Evolutionary conservation across 2,329 filamentous ascomycete species (phyloP), one percentile per base, ranked within the genome.

Genomic region (Fusarium chuoi): DNA sequence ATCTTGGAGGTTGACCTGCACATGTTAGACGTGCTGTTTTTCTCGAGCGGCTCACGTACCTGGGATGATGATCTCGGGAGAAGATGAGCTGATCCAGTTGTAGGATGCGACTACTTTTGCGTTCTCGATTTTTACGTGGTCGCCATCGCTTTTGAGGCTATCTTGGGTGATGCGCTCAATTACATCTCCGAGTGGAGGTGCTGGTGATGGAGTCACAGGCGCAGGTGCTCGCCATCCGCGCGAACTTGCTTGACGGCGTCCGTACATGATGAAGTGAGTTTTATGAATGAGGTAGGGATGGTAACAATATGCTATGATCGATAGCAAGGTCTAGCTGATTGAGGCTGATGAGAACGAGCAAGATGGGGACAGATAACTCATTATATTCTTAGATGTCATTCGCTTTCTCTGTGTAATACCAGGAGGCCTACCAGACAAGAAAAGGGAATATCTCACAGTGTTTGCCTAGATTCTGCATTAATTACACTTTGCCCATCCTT

Each of bases 41-140:
- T 20, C 6, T 24, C 5, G 18, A 22, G 13, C 6, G 6, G 2
- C 9, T 6, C 1, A 60, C 62, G 3, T 77, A 68, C 86, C 86
- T 26, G 86, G 86, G 26, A 87, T 80, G 28, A 81, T 80, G 66
- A 88, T 87, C 28, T 83, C 85, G 11, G 85, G 83, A 12, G 65
- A 75, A 1, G 78, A 61, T 30, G 79, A 78, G 58, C 85, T 82
- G 58, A 87, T 80, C 86, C 85, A 88, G 74, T 85, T 88, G 77
- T 88, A 88, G 5, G 87, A 88, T 6, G 86, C 79, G 17, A 87
- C 67, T 52, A 83, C 79, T 59, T 82, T 77, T 14, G 83, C 80
- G 36, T 83, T 74, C 8, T 79, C 81, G 65, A 86, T 85, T 8
- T 62, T 59, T 5, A 42, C 75, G 22, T 46, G 56, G 2, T 17